Percentiles rank a stretch among this genome's conserved stretches.
Evolutionary conservation across 2,329 filamentous ascomycete species (phyloP).

Genomic region (Aspergillus hortae): DNA sequence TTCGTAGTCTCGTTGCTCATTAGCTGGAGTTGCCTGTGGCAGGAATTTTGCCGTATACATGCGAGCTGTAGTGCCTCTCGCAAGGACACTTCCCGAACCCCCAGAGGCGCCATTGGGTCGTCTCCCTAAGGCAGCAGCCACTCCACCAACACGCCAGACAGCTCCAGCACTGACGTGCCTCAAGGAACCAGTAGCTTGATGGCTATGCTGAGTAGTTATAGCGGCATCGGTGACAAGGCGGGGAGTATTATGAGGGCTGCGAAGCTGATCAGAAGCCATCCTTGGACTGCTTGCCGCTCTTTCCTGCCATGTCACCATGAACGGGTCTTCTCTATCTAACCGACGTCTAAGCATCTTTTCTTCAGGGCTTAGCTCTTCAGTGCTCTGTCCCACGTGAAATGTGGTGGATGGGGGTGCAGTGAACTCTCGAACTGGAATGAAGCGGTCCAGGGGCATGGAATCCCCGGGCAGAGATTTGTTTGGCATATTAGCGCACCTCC

Average conservation of each 20-base stretch:
- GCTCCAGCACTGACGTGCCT: slow-evolving; percentile 63
- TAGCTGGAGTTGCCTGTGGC: slow-evolving; percentile 48
- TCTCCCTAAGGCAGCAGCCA: slow-evolving; percentile 52
- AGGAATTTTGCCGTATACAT: slow-evolving; percentile 57
- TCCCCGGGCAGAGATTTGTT: slow-evolving; percentile 9
- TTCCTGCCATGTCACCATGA: slow-evolving; percentile 42
- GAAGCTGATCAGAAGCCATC: slow-evolving; percentile 12
- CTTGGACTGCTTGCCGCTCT: slow-evolving; percentile 14
- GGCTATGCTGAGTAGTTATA: slow-evolving; percentile 7
- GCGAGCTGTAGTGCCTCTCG: slow-evolving; percentile 69
- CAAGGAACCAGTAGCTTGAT: slow-evolving; percentile 15
- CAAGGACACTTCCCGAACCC: slow-evolving; percentile 62
- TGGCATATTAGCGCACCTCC: neutral
- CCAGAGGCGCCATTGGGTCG: slow-evolving; percentile 50
- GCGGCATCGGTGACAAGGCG: slow-evolving; percentile 28
- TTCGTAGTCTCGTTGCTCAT: slow-evolving; percentile 67
- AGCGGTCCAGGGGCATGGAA: slow-evolving; percentile 52
- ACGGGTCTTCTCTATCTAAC: slow-evolving; percentile 50
- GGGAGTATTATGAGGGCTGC: slow-evolving; percentile 30
- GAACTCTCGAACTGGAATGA: slow-evolving; percentile 50
- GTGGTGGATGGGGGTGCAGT: slow-evolving; percentile 43
- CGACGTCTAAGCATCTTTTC: slow-evolving; percentile 47
- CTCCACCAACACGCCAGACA: slow-evolving; percentile 75
- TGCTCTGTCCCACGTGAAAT: slow-evolving; percentile 51
- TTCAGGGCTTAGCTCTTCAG: slow-evolving; percentile 42